Conservation (phyloP, 306 rosid genomes). For the Geum urbanum region DNA sequence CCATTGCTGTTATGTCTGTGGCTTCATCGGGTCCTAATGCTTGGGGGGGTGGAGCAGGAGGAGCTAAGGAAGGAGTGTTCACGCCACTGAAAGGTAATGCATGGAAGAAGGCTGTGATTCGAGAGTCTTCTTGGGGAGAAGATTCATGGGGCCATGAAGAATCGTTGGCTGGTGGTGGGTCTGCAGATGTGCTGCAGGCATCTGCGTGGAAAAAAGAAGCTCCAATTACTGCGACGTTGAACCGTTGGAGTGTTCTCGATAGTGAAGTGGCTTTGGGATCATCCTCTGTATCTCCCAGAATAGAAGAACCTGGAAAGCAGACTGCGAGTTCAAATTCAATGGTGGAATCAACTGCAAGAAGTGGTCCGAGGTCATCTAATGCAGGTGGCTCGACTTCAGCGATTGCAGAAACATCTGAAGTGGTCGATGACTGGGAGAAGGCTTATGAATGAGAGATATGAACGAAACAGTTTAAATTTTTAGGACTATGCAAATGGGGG, state of each 20-base stretch:
- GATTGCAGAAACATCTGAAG: constrained; percentile 46
- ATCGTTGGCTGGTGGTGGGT: constrained; percentile 47
- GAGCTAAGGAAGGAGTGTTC: constrained; percentile 42
- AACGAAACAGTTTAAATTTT: constrained; percentile 1
- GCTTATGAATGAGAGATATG: constrained; percentile 46
- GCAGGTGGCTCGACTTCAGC: constrained; percentile 24
- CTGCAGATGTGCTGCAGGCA: constrained; percentile 49
- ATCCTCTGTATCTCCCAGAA: constrained; percentile 28
- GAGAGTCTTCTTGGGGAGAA: constrained; percentile 59
- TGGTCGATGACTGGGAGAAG: constrained; percentile 87
- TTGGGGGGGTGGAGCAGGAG: constrained; percentile 76
- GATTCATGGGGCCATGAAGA: constrained; percentile 67
- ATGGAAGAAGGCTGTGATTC: constrained; percentile 73
- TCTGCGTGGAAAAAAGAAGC: constrained; percentile 71
- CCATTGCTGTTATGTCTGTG: constrained; percentile 37
- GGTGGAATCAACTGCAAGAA: constrained; percentile 11
- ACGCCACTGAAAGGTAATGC: constrained; percentile 47
- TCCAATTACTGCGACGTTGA: constrained; percentile 55
- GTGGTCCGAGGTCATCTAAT: constrained; percentile 25
- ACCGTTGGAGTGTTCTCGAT: constrained; percentile 68
- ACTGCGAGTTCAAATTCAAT: neutral
- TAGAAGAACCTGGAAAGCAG: constrained; percentile 22
- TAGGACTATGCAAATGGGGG: constrained; percentile 17
- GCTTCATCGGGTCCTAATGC: constrained; percentile 49
- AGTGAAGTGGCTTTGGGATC: constrained; percentile 44